These are phyloP conservation scores for Cokeromyces recurvatus DNA, from an alignment of 371 early-diverging fungal species.

Conservation along the genomic window DNA sequence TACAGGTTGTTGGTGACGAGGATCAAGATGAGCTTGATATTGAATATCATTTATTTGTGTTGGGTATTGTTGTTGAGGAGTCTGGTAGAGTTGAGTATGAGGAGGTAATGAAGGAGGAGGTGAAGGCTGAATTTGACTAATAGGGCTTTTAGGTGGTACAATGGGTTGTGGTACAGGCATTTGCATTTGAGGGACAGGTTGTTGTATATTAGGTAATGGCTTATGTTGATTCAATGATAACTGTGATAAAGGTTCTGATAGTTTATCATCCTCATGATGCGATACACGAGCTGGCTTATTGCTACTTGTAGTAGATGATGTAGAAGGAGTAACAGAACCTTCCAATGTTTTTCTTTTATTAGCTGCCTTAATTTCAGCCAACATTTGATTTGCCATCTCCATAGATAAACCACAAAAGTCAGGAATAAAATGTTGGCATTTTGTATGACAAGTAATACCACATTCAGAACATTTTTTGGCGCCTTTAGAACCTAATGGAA, in stretches of 20 bases:
- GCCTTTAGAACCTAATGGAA: constrained; percentile 76
- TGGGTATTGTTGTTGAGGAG: constrained; percentile 19
- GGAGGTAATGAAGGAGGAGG: constrained; percentile 17
- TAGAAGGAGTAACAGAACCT: constrained; percentile 1
- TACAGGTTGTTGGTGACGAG: constrained; percentile 10
- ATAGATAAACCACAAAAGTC: constrained; percentile 92
- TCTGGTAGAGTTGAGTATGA: constrained; percentile 18
- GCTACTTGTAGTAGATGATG: constrained; percentile 6
- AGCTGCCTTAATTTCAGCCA: constrained; percentile 73
- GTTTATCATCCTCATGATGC: constrained; percentile 5
- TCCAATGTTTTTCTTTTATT: constrained; percentile 32
- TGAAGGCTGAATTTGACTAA: neutral
- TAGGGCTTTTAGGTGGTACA: neutral
- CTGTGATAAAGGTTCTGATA: constrained; percentile 4
- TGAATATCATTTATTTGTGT: constrained; percentile 12
- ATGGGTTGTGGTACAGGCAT: neutral
- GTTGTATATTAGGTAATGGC: constrained; percentile 15
- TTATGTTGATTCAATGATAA: constrained; percentile 16
- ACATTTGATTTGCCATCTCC: constrained; percentile 80
- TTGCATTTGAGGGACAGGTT: constrained; percentile 6
- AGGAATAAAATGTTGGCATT: constrained; percentile 88
- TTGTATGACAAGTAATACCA: constrained; percentile 75
- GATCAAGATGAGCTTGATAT: constrained; percentile 14
- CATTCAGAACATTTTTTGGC: constrained; percentile 79
- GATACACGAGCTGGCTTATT: constrained; percentile 12